These are phyloP conservation scores for Dactylellina drechsleri DNA, from an alignment of 2,329 filamentous ascomycete species.

Conservation along the genomic window DNA sequence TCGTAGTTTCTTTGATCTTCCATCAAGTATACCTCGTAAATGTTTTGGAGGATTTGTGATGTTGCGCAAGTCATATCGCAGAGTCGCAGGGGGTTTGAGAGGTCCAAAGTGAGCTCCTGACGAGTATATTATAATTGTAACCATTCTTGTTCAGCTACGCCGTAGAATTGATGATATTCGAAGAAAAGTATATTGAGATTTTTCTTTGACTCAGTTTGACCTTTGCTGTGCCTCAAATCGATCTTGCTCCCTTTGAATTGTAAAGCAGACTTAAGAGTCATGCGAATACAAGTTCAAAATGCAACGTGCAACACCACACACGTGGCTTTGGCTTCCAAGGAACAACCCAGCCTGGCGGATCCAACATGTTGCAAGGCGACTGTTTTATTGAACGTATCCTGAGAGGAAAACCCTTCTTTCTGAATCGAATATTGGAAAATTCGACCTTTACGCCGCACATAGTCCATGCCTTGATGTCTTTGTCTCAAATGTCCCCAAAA, in stretches of 20 bases:
- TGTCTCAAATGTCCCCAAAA: no score
- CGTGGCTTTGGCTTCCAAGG: no score
- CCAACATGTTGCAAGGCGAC: no score
- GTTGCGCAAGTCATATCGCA: constrained; percentile 48
- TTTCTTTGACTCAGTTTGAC: background rate
- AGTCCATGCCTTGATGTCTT: no score
- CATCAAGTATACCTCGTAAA: constrained; percentile 26
- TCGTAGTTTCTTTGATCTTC: constrained; percentile 52
- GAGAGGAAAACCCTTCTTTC: no score
- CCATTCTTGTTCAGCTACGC: constrained; percentile 6
- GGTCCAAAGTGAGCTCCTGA: constrained; percentile 47
- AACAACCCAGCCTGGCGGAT: no score
- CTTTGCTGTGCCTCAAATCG: background rate
- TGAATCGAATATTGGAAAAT: no score
- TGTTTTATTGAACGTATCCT: no score
- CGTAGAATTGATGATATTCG: background rate
- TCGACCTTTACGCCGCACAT: no score
- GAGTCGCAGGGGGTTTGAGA: constrained; percentile 36
- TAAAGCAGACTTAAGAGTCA: background rate
- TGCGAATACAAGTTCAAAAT: background rate
- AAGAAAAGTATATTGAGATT: background rate
- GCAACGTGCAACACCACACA: constrained; percentile 17
- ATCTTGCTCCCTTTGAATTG: background rate
- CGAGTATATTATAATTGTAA: constrained; percentile 34
- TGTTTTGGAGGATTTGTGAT: constrained; percentile 49